Evolutionary conservation across 768 basidiomycete species (phyloP).

Genomic region (Hygrophorus russula): DNA sequence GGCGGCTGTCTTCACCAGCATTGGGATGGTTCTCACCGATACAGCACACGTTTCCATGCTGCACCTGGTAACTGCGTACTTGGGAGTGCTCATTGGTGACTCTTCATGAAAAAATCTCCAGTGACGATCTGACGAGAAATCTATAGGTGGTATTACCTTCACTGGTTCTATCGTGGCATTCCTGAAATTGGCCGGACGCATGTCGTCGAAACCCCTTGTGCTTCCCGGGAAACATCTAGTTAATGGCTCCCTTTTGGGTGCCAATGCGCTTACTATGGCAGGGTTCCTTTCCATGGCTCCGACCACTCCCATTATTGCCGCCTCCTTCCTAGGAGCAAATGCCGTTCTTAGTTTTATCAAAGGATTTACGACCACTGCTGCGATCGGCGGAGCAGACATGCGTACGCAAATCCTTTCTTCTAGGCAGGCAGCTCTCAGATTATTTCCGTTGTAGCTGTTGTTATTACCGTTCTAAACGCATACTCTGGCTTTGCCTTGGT

Average conservation of each 20-base stretch:
- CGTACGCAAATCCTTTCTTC: slow-evolving; percentile 37
- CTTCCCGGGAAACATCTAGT: slow-evolving; percentile 73
- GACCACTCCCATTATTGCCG: slow-evolving; percentile 61
- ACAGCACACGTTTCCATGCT: slow-evolving; percentile 56
- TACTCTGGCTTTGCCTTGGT: slow-evolving; percentile 88
- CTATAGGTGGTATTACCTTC: slow-evolving; percentile 68
- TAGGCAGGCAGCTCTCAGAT: not conserved
- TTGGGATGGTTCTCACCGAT: slow-evolving; percentile 70
- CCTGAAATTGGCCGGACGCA: slow-evolving; percentile 74
- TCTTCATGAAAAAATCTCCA: not conserved
- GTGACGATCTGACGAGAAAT: slow-evolving; percentile 2
- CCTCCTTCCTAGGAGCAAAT: slow-evolving; percentile 66
- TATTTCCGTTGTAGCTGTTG: slow-evolving; percentile 45
- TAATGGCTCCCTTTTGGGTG: slow-evolving; percentile 60
- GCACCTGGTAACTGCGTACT: slow-evolving; percentile 76
- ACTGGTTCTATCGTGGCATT: slow-evolving; percentile 87
- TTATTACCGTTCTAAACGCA: slow-evolving; percentile 84
- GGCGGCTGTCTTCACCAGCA: slow-evolving; percentile 79
- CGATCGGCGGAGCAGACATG: slow-evolving; percentile 93
- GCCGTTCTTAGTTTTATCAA: slow-evolving; percentile 73
- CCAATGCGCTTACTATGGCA: slow-evolving; percentile 63
- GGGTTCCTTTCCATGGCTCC: slow-evolving; percentile 67
- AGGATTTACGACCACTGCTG: slow-evolving; percentile 79
- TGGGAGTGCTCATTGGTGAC: slow-evolving; percentile 75
- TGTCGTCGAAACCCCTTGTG: slow-evolving; percentile 61